Evolutionary conservation across 164 flowering plant genomes (phyloP), one percentile per base, ranked within the genome.

Genomic region (Santalum album): DNA sequence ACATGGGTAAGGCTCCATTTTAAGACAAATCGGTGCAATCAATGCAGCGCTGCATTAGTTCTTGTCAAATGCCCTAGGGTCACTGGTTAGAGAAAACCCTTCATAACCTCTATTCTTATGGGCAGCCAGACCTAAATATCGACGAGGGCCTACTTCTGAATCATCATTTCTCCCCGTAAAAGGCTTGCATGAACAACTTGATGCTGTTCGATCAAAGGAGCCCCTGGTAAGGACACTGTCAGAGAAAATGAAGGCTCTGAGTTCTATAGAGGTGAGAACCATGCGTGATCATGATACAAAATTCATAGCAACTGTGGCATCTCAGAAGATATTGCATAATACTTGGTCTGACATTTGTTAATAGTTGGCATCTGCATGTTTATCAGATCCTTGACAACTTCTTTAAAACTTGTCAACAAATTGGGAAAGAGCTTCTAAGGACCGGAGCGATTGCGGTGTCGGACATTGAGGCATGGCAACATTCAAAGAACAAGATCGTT

Each of bases 401-500:
- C 62, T 72, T 72, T 43, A 49, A 53, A 19, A 69, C 68, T 4
- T 69, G 69, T 34, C 69, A 55, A 51, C 27, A 51, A 25, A 20
- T 43, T 48, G 74, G 72, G 27, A 62, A 56, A 49, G 74, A 66
- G 62, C 72, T 71, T 25, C 49, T 72, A 10, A 46, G 46, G 35
- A 45, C 12, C 45, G 67, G 67, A 39, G 73, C 76, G 1, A 59
- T 67, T 55, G 61, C 53, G 40, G 34, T 42, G 23, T 12, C 43
- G 3, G 74, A 73, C 46, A 20, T 73, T 24, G 68, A 64, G 34
- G 62, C 29, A 45, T 73, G 74, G 74, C 64, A 61, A 43, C n/a
- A 46, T 35, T 70, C 72, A 15, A 70, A 64, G 65, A 73, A 56
- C 72, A 65, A 73, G 58, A 73, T 70, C 27, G 47, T 70, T 24